A percentile compares a stretch with the other conserved stretches of the same genome.
These are phyloP conservation scores for Beauveria brongniartii DNA, from an alignment of 2,329 filamentous ascomycete genomes.

Conservation along the genomic window DNA sequence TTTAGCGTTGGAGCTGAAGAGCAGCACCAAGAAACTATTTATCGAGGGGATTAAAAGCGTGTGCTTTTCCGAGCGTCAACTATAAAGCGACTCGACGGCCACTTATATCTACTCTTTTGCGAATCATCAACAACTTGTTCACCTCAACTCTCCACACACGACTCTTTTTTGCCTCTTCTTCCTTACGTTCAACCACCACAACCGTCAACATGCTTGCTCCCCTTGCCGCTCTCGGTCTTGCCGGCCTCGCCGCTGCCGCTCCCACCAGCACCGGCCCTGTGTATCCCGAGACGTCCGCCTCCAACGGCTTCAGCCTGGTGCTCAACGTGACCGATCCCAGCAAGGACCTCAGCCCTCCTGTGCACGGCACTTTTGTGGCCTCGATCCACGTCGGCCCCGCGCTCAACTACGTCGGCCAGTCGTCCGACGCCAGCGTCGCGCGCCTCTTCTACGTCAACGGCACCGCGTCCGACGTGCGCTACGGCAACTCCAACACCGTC, in stretches of 20 bases:
- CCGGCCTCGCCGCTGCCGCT: conserved; percentile 17
- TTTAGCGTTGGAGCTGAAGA: background rate
- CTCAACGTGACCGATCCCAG: conserved; percentile 35
- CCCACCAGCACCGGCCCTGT: conserved; percentile 9
- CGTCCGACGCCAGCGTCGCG: conserved; percentile 13
- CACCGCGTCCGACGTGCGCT: conserved; percentile 28
- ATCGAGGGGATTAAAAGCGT: background rate
- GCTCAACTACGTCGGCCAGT: conserved; percentile 29
- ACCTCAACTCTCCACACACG: background rate
- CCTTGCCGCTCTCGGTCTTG: conserved; percentile 2
- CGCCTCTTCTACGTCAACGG: conserved; percentile 43
- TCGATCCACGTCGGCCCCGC: conserved; percentile 37
- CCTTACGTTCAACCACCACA: background rate
- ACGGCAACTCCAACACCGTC: conserved; percentile 26
- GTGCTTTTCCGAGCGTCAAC: background rate
- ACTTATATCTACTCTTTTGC: background rate
- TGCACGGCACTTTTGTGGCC: conserved; percentile 32
- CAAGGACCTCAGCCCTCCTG: conserved; percentile 30
- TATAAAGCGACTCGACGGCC: background rate
- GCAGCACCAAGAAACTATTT: background rate
- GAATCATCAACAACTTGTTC: background rate
- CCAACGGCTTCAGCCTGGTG: conserved; percentile 32
- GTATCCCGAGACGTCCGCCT: conserved; percentile 14
- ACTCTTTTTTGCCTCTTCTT: background rate
- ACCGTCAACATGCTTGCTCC: background rate